Evolutionary conservation across 768 basidiomycete species (phyloP), one percentile per base, ranked within the genome.

Genomic region (Mycena polygramma): DNA sequence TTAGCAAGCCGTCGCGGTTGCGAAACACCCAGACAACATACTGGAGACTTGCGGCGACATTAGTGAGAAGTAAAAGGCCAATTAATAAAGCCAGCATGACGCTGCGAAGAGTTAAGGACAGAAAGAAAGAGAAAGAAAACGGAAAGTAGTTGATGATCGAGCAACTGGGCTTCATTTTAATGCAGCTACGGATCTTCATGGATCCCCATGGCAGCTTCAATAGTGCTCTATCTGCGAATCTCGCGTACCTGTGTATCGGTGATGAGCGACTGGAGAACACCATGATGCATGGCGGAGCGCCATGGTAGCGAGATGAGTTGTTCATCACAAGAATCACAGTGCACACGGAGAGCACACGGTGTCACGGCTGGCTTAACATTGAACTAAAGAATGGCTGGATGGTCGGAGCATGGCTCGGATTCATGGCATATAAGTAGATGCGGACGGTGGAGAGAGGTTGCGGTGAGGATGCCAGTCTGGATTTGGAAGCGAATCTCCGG

Each of bases 301-400:
- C 52, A 53, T 53, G 52, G 52, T 53, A 53, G 52, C 52, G 30
- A 53, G 26, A 53, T 30, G 26, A 53, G 52, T n/a, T 4, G 41
- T 15, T 53, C 30, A 6, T 17, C 7, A 24, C 37, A 57, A n/a
- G 11, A 37, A 37, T 57, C 36, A 22, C 55, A 37, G 7, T 6
- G 30, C 30, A 30, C 30, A 30, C 30, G 30, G 30, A 30, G 30
- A 30, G 53, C 35, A 55, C 53, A 35, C 20, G 55, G 15, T 22
- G 37, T 37, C 37, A 57, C 19, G 37, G 55, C 13, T 9, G 36
- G n/a, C n/a, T n/a, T 5, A 20, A n/a, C 17, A 36, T 57, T 36
- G 20, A 39, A 22, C 24, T 1, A 46, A 14, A 46, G 7, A 41
- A 41, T 41, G 2, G 11, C 11, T 41, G 10, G 41, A 41, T 10